Evolutionary conservation across 345 rosid species (phyloP).

Genomic region (Arabidopsis thaliana): TAIR10.1 NC_003075.7:12804501-12805000

Average conservation of each 20-base stretch:
- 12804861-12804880: slow-evolving; percentile 60
- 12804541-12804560: background rate
- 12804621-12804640: background rate
- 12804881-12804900: slow-evolving; percentile 19
- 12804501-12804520: slow-evolving; percentile 4
- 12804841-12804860: slow-evolving; percentile 78
- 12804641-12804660: background rate
- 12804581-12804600: slow-evolving; percentile 4
- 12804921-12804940: slow-evolving; percentile 61
- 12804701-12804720: slow-evolving; percentile 70
- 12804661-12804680: slow-evolving; percentile 1
- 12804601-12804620: slow-evolving; percentile 7
- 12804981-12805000: slow-evolving; percentile 63
- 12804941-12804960: slow-evolving; percentile 72
- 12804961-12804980: slow-evolving; percentile 63
- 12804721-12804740: slow-evolving; percentile 82
- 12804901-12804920: slow-evolving; percentile 18
- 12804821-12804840: slow-evolving; percentile 90
- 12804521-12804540: background rate
- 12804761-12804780: slow-evolving; percentile 69
- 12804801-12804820: slow-evolving; percentile 83
- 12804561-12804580: too few relatives aligned
- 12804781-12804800: slow-evolving; percentile 70
- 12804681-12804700: slow-evolving; percentile 66
- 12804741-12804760: slow-evolving; percentile 77